Evolutionary conservation across 2,329 filamentous ascomycete genomes (phyloP).

Genomic region (Penicillium polonicum): DNA sequence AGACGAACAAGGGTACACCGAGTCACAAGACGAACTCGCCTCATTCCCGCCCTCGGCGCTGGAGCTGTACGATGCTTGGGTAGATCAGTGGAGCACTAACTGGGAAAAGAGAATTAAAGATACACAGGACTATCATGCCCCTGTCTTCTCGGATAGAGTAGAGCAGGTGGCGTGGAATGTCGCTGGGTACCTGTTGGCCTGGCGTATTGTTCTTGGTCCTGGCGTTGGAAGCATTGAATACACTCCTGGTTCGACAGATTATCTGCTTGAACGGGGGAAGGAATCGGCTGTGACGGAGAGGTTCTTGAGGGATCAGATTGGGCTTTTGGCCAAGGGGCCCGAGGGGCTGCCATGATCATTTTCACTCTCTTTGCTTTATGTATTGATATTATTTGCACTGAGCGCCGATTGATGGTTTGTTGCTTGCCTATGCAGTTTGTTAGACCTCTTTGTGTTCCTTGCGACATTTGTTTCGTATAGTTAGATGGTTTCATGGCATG

Average conservation of each 20-base stretch:
- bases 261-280: background rate
- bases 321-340: background rate
- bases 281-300: background rate
- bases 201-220: background rate
- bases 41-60: background rate
- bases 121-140: background rate
- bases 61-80: background rate
- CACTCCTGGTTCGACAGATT: background rate
- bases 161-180: background rate
- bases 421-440: no score
- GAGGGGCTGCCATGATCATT: background rate
- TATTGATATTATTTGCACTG: background rate
- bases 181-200: background rate
- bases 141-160: background rate
- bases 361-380: background rate
- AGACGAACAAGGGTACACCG: background rate
- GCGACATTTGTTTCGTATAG: no score
- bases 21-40: background rate
- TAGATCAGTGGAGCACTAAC: background rate
- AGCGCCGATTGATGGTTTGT: no score
- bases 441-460: no score
- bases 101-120: background rate
- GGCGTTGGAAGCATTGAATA: background rate
- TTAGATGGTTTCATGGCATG: no score
- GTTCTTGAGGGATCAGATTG: background rate